Base-by-base conservation (phyloP, 2,329 filamentous ascomycete genomes). In the Sporothrix brasiliensis region DNA sequence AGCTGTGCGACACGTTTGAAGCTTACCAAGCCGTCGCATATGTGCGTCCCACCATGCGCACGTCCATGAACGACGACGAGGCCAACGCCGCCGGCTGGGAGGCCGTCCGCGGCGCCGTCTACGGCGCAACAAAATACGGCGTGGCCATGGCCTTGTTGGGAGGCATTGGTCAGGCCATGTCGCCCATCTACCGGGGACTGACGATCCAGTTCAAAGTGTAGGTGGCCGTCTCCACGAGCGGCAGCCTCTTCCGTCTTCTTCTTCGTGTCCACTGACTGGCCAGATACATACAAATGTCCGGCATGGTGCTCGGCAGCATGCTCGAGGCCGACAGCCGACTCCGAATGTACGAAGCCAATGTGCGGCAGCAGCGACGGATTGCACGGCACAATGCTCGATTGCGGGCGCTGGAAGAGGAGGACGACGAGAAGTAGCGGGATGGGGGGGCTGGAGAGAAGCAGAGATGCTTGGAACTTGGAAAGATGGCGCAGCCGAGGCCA, bases 271-370 rank as follows among this genome's bases (percentile, higher is more conserved):
- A 14, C 24, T 41, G 39, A 68, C 24, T 56, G 69, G 61, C 70
- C 76, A 94, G 92, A 41, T 94, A 92, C 77, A 82, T 94, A 19
- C 91, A 93, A 79, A 92, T 93, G 90, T 92, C 89, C n/a, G 89
- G 88, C 72, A 94, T 94, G 91, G 89, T 91, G n/a, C 76, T 92
- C 47, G 92, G 92, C 56, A 85, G 88, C 76, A 91, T 92, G 85
- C 85, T 94, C 69, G 90, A 93, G 81, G 92, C 91, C 2, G 92
- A 94, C 76, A 80, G 83, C 70, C 84, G 89, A 66, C 83, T 94
- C 75, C 85, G 89, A 68, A 81, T 85, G 71, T 92, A 91, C 75
- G 91, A 93, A 78, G 83, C 88, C 14, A 82, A 83, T 58, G 81
- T 93, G 73, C 83, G 91, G 72, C 84, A 88, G 77, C 86, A 91